These are phyloP conservation scores for Pisolithus sp. DNA, from an alignment of 768 basidiomycete species.

Conservation along the genomic window DNA sequence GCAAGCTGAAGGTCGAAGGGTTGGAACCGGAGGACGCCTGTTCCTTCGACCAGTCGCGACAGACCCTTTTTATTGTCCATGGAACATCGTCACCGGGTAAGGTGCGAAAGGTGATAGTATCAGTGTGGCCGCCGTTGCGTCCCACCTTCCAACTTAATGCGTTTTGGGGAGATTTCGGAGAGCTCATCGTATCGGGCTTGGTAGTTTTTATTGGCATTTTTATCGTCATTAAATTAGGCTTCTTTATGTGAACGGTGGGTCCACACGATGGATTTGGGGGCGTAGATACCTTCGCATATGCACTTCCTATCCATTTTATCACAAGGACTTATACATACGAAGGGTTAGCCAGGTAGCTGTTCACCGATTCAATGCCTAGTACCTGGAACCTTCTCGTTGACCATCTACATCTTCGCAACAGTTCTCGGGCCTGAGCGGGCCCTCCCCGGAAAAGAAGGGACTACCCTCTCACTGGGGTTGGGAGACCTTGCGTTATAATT, in stretches of 20 bases:
- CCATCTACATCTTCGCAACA: no score
- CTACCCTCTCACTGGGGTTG: no score
- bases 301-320: no score
- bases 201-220: constrained; percentile 28
- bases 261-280: background rate
- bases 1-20: constrained; percentile 54
- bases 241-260: constrained; percentile 18
- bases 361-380: no score
- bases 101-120: constrained; percentile 46
- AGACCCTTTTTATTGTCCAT: constrained; percentile 68
- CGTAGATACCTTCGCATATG: background rate
- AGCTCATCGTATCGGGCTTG: constrained; percentile 24
- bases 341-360: no score
- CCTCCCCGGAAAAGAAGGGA: no score
- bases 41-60: constrained; percentile 54
- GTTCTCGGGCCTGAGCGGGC: no score
- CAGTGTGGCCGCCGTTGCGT: constrained; percentile 46
- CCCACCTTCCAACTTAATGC: constrained; percentile 53
- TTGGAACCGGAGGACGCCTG: constrained; percentile 46
- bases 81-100: constrained; percentile 37
- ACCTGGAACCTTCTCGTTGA: no score
- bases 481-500: no score
- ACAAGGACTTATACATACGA: no score
- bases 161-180: constrained; percentile 56
- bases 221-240: constrained; percentile 22